Evolutionary conservation across 345 rosid genomes (phyloP).

Genomic region (Viola odorata): DNA sequence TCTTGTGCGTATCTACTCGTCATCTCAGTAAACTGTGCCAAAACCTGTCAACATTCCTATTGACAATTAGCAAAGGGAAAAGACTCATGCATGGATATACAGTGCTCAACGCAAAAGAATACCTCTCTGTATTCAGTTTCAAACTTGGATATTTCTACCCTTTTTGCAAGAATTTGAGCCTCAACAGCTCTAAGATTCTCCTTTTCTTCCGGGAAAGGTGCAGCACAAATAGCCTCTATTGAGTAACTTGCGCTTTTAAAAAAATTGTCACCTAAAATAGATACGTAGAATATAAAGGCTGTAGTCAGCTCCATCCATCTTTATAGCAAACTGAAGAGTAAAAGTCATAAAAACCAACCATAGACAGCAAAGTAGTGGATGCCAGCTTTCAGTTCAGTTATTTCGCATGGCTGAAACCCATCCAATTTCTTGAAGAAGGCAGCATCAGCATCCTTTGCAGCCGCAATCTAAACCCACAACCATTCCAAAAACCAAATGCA

Average conservation of each 20-base stretch:
- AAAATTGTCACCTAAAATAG: constrained; percentile 81
- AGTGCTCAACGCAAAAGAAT: constrained; percentile 4
- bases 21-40: constrained; percentile 85
- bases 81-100: constrained; percentile 1
- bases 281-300: constrained; percentile 10
- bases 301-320: constrained; percentile 10
- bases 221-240: constrained; percentile 82
- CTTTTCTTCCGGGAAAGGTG: constrained; percentile 66
- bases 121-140: constrained; percentile 97
- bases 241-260: constrained; percentile 86
- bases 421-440: constrained; percentile 90
- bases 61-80: constrained; percentile 10
- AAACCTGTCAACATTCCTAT: constrained; percentile 41
- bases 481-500: constrained; percentile 3
- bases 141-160: constrained; percentile 79
- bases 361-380: constrained; percentile 88
- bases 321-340: constrained; percentile 7
- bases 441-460: constrained; percentile 85
- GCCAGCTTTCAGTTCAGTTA: constrained; percentile 83
- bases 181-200: constrained; percentile 81
- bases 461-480: constrained; percentile 48
- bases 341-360: constrained; percentile 47
- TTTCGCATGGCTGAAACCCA: constrained; percentile 95
- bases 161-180: constrained; percentile 75
- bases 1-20: constrained; percentile 85